Percentiles rank a stretch among this genome's conserved stretches.
Evolutionary conservation across 2,329 filamentous ascomycete species (phyloP).

Genomic region (Fusarium gaditjirri): DNA sequence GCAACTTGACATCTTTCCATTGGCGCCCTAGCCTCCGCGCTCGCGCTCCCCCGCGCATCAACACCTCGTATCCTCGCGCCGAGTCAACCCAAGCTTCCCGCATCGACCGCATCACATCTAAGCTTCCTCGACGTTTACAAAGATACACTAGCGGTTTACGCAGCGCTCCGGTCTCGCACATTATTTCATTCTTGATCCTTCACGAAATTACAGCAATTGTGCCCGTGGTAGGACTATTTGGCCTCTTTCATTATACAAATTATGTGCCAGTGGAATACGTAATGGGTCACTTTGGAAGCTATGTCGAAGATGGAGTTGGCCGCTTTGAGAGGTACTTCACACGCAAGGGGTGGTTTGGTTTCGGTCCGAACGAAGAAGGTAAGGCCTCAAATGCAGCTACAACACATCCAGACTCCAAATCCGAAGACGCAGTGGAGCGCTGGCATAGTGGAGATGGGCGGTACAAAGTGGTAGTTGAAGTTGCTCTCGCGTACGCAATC

Average conservation of each 20-base stretch:
- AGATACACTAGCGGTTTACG: slow-evolving; percentile 76
- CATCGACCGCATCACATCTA: slow-evolving; percentile 59
- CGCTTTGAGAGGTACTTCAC: slow-evolving; percentile 82
- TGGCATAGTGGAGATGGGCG: slow-evolving; percentile 56
- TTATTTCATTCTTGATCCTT: slow-evolving; percentile 86
- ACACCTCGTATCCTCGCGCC: slow-evolving; percentile 20
- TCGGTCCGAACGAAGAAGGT: slow-evolving; percentile 52
- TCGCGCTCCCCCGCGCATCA: slow-evolving; percentile 15
- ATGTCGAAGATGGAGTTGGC: slow-evolving; percentile 71
- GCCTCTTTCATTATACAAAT: slow-evolving; percentile 81
- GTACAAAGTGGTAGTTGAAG: slow-evolving; percentile 70
- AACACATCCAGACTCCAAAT: slow-evolving; percentile 21
- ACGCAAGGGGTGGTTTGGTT: slow-evolving; percentile 83
- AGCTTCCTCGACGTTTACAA: slow-evolving; percentile 74
- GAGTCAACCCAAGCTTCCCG: slow-evolving; percentile 51
- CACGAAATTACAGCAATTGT: slow-evolving; percentile 92
- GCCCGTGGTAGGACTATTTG: slow-evolving; percentile 79
- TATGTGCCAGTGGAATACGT: slow-evolving; percentile 73
- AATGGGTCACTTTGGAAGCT: slow-evolving; percentile 59
- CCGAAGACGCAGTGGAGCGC: slow-evolving; percentile 47
- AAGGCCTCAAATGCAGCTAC: neutral
- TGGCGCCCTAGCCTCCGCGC: slow-evolving; percentile 36
- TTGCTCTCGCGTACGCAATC: slow-evolving; percentile 90
- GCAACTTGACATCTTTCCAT: slow-evolving; percentile 32
- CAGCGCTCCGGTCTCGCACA: slow-evolving; percentile 81